Percentiles rank a stretch among this genome's conserved stretches.
These are phyloP conservation scores for Aspergillus ochraceoroseus DNA, from an alignment of 2,329 filamentous ascomycete species.

Conservation along the genomic window DNA sequence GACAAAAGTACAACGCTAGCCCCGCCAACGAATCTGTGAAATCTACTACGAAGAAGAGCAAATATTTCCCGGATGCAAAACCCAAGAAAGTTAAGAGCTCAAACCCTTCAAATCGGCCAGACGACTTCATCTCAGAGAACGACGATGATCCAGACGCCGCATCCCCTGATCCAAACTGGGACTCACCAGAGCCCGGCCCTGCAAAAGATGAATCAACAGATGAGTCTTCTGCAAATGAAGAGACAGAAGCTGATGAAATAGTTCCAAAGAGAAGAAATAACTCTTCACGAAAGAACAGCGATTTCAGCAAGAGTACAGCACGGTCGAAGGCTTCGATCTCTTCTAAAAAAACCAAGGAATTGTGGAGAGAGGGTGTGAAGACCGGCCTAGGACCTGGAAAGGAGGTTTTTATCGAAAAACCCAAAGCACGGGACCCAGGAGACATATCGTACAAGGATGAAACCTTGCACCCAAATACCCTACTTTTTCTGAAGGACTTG, in stretches of 20 bases:
- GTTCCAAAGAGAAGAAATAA: not conserved
- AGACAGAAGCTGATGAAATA: not conserved
- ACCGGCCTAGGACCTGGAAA: constrained; percentile 55
- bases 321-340: constrained; percentile 55
- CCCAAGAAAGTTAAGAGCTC: constrained; percentile 33
- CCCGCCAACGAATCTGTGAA: constrained; percentile 22
- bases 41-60: constrained; percentile 48
- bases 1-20: constrained; percentile 28
- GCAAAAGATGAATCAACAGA: constrained; percentile 3
- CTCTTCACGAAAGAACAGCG: not conserved
- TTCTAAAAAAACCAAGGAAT: constrained; percentile 45
- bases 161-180: constrained; percentile 9
- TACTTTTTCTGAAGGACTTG: constrained; percentile 57
- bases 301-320: not conserved
- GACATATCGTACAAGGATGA: constrained; percentile 54
- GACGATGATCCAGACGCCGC: constrained; percentile 16
- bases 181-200: constrained; percentile 5
- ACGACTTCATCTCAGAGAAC: constrained; percentile 11
- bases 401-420: constrained; percentile 58
- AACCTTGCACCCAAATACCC: constrained; percentile 59
- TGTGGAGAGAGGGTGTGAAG: constrained; percentile 55
- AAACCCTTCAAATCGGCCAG: constrained; percentile 24
- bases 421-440: constrained; percentile 57
- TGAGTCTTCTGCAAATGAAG: not conserved
- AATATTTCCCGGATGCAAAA: constrained; percentile 47